Evolutionary conservation across 2,329 filamentous ascomycete species (phyloP), one percentile per base, ranked within the genome.

Genomic region (Sclerotinia glacialis): DNA sequence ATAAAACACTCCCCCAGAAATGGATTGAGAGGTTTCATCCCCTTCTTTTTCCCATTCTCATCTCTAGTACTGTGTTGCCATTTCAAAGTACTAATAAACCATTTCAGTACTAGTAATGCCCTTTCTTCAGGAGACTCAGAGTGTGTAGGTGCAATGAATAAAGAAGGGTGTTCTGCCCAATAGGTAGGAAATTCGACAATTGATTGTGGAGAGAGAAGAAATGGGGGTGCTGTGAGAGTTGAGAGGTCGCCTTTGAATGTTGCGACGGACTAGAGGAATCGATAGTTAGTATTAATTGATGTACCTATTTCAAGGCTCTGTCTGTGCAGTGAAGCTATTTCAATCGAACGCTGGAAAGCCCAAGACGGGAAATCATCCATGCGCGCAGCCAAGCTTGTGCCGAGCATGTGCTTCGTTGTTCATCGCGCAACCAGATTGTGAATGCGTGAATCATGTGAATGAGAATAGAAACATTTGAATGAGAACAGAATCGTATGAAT

Each of bases 11-110:
- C 94, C 67, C 94, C 94, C 44, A 98, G 80, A 79, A 98, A 98
- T 0, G 95, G 95, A 77, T 98, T 98, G 68, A 98, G 81, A 1
- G 94, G 94, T 83, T 98, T 98, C 86, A 97, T 97, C 82, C 97
- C 93, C 66, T 92, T 93, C 69, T 83, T 87, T 74, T 86, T 81
- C 72, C 97, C 93, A 76, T 91, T 95, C 67, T 85, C 84, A 73
- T 74, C 73, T 50, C 70, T 72, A 28, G 81, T 85, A 70, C 84
- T 85, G 73, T 88, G 87, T 77, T 96, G 92, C 78, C 96, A 91
- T 81, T 94, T 96, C 65, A 98, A 83, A 2, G 93, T 97, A 75
- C 89, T 93, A 62, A 98, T 81, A 80, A 97, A 98, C 94, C 94
- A 98, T 80, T 93, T 66, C 0, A 71, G 47, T 3, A 71, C 69